phyloP scores from a whole-genome alignment of 768 basidiomycete species.

The Lactarius quietus region DNA sequence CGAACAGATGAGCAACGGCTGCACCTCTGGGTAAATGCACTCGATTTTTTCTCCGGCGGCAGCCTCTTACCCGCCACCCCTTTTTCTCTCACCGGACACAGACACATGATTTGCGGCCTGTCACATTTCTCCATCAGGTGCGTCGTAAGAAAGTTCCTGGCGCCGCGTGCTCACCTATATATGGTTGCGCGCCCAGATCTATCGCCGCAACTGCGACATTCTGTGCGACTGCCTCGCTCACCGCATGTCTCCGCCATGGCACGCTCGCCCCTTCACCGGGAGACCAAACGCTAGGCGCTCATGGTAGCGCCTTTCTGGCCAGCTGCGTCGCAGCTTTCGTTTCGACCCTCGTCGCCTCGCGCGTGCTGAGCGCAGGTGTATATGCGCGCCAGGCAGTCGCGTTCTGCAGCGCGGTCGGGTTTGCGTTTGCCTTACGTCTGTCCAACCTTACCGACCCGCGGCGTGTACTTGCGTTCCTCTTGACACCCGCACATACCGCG shows the following conservation, averaged over 20 bases:
- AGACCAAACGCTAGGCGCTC: constrained; percentile 28
- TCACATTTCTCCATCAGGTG: constrained; percentile 55
- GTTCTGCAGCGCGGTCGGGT: constrained; percentile 45
- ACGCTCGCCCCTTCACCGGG: constrained; percentile 31
- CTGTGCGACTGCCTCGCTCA: constrained; percentile 46
- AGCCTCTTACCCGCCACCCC: not conserved
- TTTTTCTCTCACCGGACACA: constrained; percentile 27
- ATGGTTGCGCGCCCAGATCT: constrained; percentile 48
- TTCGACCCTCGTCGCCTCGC: constrained; percentile 15
- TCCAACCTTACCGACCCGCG: constrained; percentile 49
- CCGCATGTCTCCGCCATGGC: constrained; percentile 40
- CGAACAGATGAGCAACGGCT: constrained; percentile 52
- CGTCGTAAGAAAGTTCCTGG: constrained; percentile 9
- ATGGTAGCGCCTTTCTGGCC: constrained; percentile 30
- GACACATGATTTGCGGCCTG: constrained; percentile 63
- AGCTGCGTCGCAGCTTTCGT: constrained; percentile 27
- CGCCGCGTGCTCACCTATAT: not conserved
- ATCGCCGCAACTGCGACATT: constrained; percentile 53
- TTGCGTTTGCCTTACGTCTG: constrained; percentile 51
- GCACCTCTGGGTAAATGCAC: constrained; percentile 53
- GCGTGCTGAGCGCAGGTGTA: constrained; percentile 1
- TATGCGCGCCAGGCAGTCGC: constrained; percentile 30
- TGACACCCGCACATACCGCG: constrained; percentile 44
- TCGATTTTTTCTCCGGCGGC: not conserved
- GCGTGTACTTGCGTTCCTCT: constrained; percentile 50